Conservation (phyloP, 73 alveolate genomes). For the Symbiodinium pilosum region DNA sequence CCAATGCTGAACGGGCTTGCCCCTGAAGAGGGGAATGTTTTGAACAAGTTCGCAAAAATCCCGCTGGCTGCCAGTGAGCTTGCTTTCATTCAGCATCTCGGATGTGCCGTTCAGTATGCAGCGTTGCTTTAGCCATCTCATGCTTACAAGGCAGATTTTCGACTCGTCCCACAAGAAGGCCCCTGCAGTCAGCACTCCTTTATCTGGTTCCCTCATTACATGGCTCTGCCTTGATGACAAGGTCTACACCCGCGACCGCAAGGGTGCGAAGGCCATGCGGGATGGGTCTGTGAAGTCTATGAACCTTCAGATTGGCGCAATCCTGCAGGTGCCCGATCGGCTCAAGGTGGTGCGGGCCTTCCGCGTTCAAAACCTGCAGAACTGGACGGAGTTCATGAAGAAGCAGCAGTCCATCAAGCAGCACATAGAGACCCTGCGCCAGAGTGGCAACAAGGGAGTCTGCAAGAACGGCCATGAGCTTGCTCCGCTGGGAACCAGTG, state of each 20-base stretch:
- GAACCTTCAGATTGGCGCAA: not conserved
- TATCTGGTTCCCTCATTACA: not conserved
- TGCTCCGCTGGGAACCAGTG: conserved; percentile 49
- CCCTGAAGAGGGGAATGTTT: not conserved
- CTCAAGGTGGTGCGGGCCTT: conserved; percentile 18
- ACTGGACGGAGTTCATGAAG: conserved; percentile 68
- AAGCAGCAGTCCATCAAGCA: conserved; percentile 5
- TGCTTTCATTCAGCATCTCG: conserved; percentile 55
- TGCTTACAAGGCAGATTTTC: conserved; percentile 14
- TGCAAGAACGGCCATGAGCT: conserved; percentile 55
- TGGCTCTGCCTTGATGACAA: not conserved
- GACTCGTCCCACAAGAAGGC: conserved; percentile 63
- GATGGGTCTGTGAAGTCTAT: not conserved
- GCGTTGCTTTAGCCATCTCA: not conserved
- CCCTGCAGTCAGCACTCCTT: not conserved
- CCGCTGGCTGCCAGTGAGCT: not conserved
- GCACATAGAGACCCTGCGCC: not conserved
- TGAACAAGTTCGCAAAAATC: conserved; percentile 68
- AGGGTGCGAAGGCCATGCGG: conserved; percentile 23
- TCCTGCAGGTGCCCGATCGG: conserved; percentile 46
- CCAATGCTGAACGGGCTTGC: conserved; percentile 34
- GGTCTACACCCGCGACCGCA: conserved; percentile 92
- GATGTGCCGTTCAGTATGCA: not conserved
- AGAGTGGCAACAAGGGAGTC: conserved; percentile 3
- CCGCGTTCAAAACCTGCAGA: conserved; percentile 64